Evolutionary conservation across 73 alveolate genomes (phyloP), one percentile per base, ranked within the genome.

Genomic region (Paraurostyla sp.): DNA sequence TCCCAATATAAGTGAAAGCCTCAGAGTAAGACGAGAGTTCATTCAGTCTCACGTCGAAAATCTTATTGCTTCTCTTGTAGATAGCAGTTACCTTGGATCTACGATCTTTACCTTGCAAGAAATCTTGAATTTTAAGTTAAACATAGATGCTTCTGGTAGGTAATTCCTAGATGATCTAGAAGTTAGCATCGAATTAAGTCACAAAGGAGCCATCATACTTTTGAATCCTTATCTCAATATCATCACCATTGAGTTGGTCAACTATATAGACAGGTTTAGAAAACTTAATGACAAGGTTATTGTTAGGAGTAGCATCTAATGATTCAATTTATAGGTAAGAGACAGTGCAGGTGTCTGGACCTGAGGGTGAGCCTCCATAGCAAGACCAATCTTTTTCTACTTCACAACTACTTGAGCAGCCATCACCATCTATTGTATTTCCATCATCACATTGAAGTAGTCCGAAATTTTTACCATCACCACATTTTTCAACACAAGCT

Each of bases 391-490:
- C 78, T 3, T 42, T 20, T 27, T 84, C 92, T 46, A 84, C 36
- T 0, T 43, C 87, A 48, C 92, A 84, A 29, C 3, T 41, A 33
- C 87, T 49, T 59, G 54, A 50, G 30, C 92, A 84, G 0, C 92
- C 92, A 84, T 84, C 92, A 18, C 88, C 88, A 69, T 69, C 60
- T 0, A 46, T 0, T 0, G 11, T 25, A 68, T 84, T 84, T 9
- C 92, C 92, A 84, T 84, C 92, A 84, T 84, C 92, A 46, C 92
- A 84, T 43, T 84, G 20, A 36, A 40, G 41, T 16, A 52, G 48
- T 4, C 92, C 92, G 20, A 68, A 68, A 46, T 84, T 62, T 42
- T 59, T 43, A 0, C 92, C 92, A 69, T 84, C 92, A 4, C 92
- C 92, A 40, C 92, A 84, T 18, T 36, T 71, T 45, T 84, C 92